These are phyloP conservation scores for Cercospora zeina DNA, from an alignment of 2,329 filamentous ascomycete genomes.

Conservation along the genomic window DNA sequence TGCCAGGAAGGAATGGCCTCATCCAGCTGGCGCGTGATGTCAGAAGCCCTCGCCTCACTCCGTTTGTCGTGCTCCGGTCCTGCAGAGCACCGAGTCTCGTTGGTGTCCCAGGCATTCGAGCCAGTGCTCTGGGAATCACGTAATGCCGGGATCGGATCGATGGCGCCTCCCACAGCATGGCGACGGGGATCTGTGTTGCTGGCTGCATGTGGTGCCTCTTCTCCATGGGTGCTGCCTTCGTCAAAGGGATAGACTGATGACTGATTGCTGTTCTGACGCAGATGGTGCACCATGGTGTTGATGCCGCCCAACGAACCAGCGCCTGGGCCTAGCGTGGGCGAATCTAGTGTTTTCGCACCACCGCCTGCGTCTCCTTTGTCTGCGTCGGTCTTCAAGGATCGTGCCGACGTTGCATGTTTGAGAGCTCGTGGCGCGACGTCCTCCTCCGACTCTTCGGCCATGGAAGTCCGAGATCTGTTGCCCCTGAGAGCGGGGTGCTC, in stretches of 20 bases:
- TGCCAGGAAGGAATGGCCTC: conserved; percentile 47
- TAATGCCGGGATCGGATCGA: conserved; percentile 17
- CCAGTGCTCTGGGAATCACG: conserved; percentile 53
- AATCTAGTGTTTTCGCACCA: conserved; percentile 55
- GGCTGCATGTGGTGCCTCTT: conserved; percentile 27
- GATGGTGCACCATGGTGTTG: conserved; percentile 63
- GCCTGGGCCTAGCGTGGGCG: conserved; percentile 72
- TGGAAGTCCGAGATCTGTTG: conserved; percentile 30
- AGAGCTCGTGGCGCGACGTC: conserved; percentile 26
- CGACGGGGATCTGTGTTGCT: conserved; percentile 26
- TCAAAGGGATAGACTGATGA: conserved; percentile 68
- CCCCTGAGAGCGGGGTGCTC: conserved; percentile 41
- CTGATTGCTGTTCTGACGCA: conserved; percentile 75
- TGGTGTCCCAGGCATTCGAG: conserved; percentile 58
- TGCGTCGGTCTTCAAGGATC: conserved; percentile 26
- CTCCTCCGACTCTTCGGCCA: conserved; percentile 38
- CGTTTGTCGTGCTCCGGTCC: conserved; percentile 28
- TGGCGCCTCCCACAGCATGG: conserved; percentile 13
- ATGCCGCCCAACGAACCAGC: conserved; percentile 57
- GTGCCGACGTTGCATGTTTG: conserved; percentile 22
- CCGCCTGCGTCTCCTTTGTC: conserved; percentile 26
- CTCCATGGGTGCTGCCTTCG: conserved; percentile 48
- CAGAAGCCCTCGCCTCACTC: conserved; percentile 25
- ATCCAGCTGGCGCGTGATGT: conserved; percentile 28
- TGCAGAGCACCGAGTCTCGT: conserved; percentile 49